Evolutionary conservation across 192 early-diverging fungal species (phyloP), one percentile per base, ranked within the genome.

Genomic region (Linnemannia hyalina): DNA sequence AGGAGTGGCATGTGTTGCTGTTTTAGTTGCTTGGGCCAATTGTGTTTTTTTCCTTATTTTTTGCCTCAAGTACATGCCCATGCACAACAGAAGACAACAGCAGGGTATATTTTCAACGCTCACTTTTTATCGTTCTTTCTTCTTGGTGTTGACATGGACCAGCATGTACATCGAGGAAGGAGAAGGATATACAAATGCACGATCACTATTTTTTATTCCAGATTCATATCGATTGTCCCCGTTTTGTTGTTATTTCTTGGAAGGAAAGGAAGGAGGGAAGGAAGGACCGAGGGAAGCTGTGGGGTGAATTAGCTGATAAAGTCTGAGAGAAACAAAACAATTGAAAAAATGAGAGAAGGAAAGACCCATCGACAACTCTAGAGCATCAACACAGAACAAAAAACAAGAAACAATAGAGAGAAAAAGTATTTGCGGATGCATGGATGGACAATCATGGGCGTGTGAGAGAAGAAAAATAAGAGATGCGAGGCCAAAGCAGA

Each of bases 41-140:
- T 32, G 2, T 65, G 3, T 60, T n/a, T 32, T 71, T 8, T n/a
- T 26, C 7, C 2, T 20, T 52, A 18, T 18, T 52, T 38, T 38
- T 42, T 71, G 70, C 40, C 22, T n/a, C 20, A 71, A 41, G 70
- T 41, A 71, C 38, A 71, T 71, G 70, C 13, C 41, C 70, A 60
- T 26, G 1, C n/a, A 26, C n/a, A 23, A 60, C 49, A 52, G 13
- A 11, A 46, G 49, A 52, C 49, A 70, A 70, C 4, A 71, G 70
- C 4, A 71, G 70, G 70, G 41, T 23, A 9, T 41, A 71, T 42
- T 71, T 42, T 68, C 65, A 68, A 35, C 29, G 10, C 65, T 68
- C 35, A 35, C 35, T 68, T 68, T 11, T 68, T 29, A 7, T 68
- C 63, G 26, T 68, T 68, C 40, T 41, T 71, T n/a, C 16, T 22